Conservation (phyloP, 2,329 filamentous ascomycete genomes). For the Oidium heveae region DNA sequence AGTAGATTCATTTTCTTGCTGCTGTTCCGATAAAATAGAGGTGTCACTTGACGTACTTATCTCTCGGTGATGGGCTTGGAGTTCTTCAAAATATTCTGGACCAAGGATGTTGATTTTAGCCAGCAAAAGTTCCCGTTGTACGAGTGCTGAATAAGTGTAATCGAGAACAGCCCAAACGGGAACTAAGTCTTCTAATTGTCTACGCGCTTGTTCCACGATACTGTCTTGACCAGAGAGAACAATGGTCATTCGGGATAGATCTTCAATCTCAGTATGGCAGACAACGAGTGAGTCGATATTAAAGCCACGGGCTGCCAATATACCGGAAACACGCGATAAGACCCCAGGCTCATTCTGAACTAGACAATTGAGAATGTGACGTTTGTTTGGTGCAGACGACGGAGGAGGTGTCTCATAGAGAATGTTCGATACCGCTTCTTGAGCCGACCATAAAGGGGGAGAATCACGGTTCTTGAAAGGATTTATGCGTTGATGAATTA, state of each 20-base stretch:
- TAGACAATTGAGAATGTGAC: slow-evolving; percentile 91
- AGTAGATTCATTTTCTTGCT: slow-evolving; percentile 9
- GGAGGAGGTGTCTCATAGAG: slow-evolving; percentile 92
- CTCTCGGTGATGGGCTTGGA: slow-evolving; percentile 84
- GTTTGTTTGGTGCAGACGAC: slow-evolving; percentile 62
- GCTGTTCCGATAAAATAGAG: no score
- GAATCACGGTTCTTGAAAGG: slow-evolving; percentile 58
- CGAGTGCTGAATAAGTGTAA: slow-evolving; percentile 76
- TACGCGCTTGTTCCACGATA: slow-evolving; percentile 85
- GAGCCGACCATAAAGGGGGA: slow-evolving; percentile 62
- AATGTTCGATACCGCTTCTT: slow-evolving; percentile 89
- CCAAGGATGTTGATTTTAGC: slow-evolving; percentile 94
- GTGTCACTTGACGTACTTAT: slow-evolving; percentile 29
- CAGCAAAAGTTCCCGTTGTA: slow-evolving; percentile 83
- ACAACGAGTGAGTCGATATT: slow-evolving; percentile 98
- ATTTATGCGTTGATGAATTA: slow-evolving; percentile 69
- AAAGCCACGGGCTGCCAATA: slow-evolving; percentile 86
- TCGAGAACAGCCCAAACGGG: slow-evolving; percentile 96
- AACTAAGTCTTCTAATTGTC: slow-evolving; percentile 88
- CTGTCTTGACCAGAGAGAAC: slow-evolving; percentile 90
- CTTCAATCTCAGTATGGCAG: slow-evolving; percentile 90
- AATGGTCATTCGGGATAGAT: slow-evolving; percentile 96
- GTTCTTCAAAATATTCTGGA: slow-evolving; percentile 94
- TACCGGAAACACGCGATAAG: slow-evolving; percentile 83
- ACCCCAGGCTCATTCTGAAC: slow-evolving; percentile 98